These are phyloP conservation scores for Antrodiella citrinella DNA, from an alignment of 768 basidiomycete species.

Conservation along the genomic window DNA sequence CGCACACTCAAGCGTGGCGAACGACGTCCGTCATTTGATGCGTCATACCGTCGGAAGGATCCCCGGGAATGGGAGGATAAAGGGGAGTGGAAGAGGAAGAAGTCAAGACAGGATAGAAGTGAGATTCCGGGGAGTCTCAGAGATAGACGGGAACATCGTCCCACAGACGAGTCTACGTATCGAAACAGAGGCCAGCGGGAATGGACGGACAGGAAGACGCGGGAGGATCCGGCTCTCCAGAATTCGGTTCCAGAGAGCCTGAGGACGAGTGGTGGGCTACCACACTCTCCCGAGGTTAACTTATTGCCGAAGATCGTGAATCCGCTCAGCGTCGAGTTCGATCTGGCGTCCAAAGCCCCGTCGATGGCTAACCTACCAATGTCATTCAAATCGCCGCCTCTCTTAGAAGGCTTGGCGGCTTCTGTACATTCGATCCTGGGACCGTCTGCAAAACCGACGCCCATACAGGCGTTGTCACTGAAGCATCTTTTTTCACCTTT, in stretches of 20 bases:
- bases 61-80: neutral
- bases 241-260: neutral
- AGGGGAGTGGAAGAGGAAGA: neutral
- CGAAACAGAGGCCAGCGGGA: neutral
- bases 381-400: slow-evolving; percentile 57
- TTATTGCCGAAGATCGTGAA: slow-evolving; percentile 11
- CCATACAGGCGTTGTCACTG: slow-evolving; percentile 71
- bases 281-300: neutral
- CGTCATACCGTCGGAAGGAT: slow-evolving; percentile 15
- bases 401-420: slow-evolving; percentile 55
- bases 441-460: slow-evolving; percentile 49
- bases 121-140: neutral
- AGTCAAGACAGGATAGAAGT: neutral
- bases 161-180: neutral
- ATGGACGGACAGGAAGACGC: neutral
- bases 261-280: neutral
- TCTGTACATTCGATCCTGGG: slow-evolving; percentile 55
- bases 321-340: slow-evolving; percentile 29
- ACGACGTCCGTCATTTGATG: too few species aligned
- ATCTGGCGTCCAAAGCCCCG: slow-evolving; percentile 21
- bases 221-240: neutral
- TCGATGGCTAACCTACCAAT: slow-evolving; percentile 24
- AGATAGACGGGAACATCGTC: neutral
- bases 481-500: slow-evolving; percentile 46
- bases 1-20: too few species aligned